Base-by-base conservation (phyloP, 2,329 filamentous ascomycete genomes). In the Exophiala sp. region DNA sequence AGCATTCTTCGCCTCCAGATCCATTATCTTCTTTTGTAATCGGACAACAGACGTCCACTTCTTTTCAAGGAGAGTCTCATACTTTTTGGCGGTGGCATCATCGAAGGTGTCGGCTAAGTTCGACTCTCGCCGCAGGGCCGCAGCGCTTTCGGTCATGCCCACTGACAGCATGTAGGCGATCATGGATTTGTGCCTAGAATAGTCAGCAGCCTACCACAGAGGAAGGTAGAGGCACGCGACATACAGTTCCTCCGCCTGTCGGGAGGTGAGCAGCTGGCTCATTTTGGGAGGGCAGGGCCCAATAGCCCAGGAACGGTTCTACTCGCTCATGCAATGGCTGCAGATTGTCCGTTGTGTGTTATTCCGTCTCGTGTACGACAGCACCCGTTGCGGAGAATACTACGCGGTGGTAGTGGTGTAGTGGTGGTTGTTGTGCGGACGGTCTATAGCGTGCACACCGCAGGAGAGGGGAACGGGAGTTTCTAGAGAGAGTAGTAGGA, bases 1-100 rank as follows among this genome's bases (percentile, higher is more conserved):
- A 18, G 78, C 70, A 63, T 83, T 85, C 64, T 82, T 81, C 48
- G 85, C 80, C 70, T 96, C 91, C 14, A 96, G 79, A 58, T 97
- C 91, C 82, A 96, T 88, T 64, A 96, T 94, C 86, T 95, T 97
- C 71, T 95, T 96, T 71, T 97, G 91, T 68, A 97, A 70, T 55
- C 91, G 80, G 63, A 96, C 89, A 22, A 97, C 86, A 63, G 88
- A 93, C 16, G 91, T 97, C 91, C 91, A 97, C 75, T 97, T 97
- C 79, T 95, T 96, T 76, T 97, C 91, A 59, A 97, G 71, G 22
- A 97, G 71, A 1, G 87, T 86, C 70, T 95, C 89, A 72, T 96
- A 97, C 71, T 95, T 95, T 74, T 95, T 95, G 45, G 84, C 79
- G 16, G 88, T 95, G 14, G 80, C 78, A 55, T 86, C 76, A 65